phyloP scores from a whole-genome alignment of 192 early-diverging fungal genomes.

The Umbelopsis vinacea region DNA sequence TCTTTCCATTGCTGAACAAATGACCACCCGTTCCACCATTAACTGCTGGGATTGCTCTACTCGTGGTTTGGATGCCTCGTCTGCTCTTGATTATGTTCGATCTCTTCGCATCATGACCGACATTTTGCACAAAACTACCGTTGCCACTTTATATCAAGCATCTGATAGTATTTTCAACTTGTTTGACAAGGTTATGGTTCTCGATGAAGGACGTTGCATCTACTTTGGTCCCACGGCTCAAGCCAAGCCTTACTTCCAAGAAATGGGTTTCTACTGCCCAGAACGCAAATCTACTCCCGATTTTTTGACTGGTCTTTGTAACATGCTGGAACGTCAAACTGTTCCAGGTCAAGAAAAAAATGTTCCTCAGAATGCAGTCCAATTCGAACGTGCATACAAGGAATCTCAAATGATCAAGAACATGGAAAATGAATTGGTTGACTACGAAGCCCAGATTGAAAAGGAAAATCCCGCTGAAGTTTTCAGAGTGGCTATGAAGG shows the following conservation, averaged over 20 bases:
- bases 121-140: slow-evolving; percentile 61
- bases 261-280: slow-evolving; percentile 56
- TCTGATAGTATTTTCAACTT: slow-evolving; percentile 68
- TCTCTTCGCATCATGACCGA: slow-evolving; percentile 74
- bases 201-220: slow-evolving; percentile 68
- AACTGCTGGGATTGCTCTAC: slow-evolving; percentile 77
- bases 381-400: slow-evolving; percentile 61
- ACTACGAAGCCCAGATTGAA: slow-evolving; percentile 43
- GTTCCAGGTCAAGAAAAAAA: slow-evolving; percentile 48
- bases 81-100: slow-evolving; percentile 76
- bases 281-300: slow-evolving; percentile 61
- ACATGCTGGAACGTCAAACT: slow-evolving; percentile 58
- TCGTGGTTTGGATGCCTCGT: slow-evolving; percentile 76
- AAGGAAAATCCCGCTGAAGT: slow-evolving; percentile 31
- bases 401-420: slow-evolving; percentile 37
- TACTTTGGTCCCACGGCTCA: slow-evolving; percentile 56
- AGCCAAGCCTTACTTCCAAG: slow-evolving; percentile 54
- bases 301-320: slow-evolving; percentile 68
- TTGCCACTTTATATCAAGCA: slow-evolving; percentile 76
- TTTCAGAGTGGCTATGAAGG: slow-evolving; percentile 55
- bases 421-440: slow-evolving; percentile 38
- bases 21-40: slow-evolving; percentile 61
- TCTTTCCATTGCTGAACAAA: slow-evolving; percentile 75
- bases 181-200: slow-evolving; percentile 67
- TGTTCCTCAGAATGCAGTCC: slow-evolving; percentile 53